Conservation (phyloP, 2,329 filamentous ascomycete species). For the Penicillium freii region DNA sequence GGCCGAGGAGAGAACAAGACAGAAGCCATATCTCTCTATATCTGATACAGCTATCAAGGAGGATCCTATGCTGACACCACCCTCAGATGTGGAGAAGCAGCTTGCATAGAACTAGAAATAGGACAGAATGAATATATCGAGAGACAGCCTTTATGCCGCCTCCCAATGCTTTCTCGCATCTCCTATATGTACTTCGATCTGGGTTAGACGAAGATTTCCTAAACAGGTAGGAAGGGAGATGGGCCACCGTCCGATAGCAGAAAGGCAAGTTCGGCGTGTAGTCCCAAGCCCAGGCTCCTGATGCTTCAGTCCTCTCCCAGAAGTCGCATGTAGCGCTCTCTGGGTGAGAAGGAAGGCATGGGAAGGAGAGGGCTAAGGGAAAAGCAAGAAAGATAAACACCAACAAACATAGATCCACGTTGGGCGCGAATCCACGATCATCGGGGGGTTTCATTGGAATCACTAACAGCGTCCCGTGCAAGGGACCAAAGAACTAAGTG, state of each 20-base stretch:
- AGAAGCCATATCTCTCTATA: constrained; percentile 4
- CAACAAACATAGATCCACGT: constrained; percentile 13
- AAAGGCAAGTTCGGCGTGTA: neutral
- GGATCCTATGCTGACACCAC: constrained; percentile 31
- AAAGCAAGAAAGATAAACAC: constrained; percentile 17
- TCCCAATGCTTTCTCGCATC: neutral
- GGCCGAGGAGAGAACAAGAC: constrained; percentile 9
- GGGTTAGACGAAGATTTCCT: neutral
- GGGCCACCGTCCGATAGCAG: neutral
- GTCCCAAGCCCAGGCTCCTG: neutral
- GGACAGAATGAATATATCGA: neutral
- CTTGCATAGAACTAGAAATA: constrained; percentile 17
- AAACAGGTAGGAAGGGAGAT: neutral
- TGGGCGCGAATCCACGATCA: constrained; percentile 10
- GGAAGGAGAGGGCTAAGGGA: constrained; percentile 13
- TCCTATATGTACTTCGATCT: neutral
- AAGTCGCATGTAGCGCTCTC: constrained; percentile 37
- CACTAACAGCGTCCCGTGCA: constrained; percentile 5
- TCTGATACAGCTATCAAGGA: neutral
- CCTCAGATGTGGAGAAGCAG: constrained; percentile 31
- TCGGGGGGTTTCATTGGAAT: constrained; percentile 9
- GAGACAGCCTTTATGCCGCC: neutral
- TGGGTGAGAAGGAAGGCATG: constrained; percentile 37
- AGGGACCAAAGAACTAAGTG: constrained; percentile 1
- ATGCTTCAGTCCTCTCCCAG: constrained; percentile 33